These are phyloP conservation scores for Helicostylum pulchrum DNA, from an alignment of 192 early-diverging fungal genomes.

Conservation along the genomic window DNA sequence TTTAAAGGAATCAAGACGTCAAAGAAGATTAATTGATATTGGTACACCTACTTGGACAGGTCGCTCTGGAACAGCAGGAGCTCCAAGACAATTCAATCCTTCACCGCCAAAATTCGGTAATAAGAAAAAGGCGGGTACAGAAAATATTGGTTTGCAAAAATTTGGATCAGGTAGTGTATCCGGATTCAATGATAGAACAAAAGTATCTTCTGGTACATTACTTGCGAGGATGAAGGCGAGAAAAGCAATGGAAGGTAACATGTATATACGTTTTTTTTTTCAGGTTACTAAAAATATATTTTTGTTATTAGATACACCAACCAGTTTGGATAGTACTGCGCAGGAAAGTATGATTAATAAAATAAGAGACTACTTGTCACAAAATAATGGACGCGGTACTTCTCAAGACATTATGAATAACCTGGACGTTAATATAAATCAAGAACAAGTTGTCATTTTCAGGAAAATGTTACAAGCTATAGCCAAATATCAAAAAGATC, in stretches of 20 bases:
- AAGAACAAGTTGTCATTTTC: constrained; percentile 55
- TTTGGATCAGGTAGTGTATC: constrained; percentile 31
- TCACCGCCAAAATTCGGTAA: neutral
- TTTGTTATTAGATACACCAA: neutral
- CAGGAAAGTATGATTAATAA: constrained; percentile 44
- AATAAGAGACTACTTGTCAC: constrained; percentile 55
- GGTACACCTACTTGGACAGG: constrained; percentile 92
- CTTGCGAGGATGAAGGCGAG: constrained; percentile 42
- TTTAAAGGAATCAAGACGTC: constrained; percentile 63
- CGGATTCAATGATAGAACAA: constrained; percentile 11
- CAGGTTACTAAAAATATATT: neutral
- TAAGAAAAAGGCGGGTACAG: neutral
- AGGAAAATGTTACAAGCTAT: constrained; percentile 68
- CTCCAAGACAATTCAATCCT: constrained; percentile 15
- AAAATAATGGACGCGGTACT: constrained; percentile 43
- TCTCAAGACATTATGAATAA: constrained; percentile 49
- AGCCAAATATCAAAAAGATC: constrained; percentile 46
- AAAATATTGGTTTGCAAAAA: constrained; percentile 5
- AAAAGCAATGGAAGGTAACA: constrained; percentile 36
- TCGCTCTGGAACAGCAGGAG: constrained; percentile 43
- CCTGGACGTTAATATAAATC: constrained; percentile 47
- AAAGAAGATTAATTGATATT: constrained; percentile 41
- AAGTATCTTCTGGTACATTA: constrained; percentile 6
- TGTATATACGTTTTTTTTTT: constrained; percentile 9
- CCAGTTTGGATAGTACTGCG: constrained; percentile 13